These are phyloP conservation scores for Daedaleopsis sinensis DNA, from an alignment of 768 basidiomycete genomes.

Conservation along the genomic window DNA sequence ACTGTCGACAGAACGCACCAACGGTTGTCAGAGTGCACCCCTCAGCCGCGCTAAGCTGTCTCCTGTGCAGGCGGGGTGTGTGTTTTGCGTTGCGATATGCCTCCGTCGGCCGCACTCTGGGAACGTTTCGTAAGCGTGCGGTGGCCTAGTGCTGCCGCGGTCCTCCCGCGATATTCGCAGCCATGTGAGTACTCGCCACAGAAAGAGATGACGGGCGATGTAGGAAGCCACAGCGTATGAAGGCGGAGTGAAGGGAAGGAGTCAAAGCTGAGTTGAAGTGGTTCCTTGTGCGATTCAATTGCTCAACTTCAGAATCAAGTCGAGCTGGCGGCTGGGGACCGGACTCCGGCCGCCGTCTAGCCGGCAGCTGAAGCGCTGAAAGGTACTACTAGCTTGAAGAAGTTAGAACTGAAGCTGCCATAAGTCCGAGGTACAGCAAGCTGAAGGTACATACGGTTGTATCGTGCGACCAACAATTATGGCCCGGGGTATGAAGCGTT, in stretches of 20 bases:
- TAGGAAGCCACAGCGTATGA: background rate
- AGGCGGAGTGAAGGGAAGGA: background rate
- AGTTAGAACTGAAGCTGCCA: too few species aligned
- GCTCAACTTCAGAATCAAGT: too few species aligned
- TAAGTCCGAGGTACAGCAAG: too few species aligned
- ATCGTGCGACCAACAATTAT: too few species aligned
- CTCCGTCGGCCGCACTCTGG: slow-evolving; percentile 14
- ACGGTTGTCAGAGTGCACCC: background rate
- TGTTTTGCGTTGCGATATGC: background rate
- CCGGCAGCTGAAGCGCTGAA: too few species aligned
- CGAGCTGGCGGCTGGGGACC: too few species aligned
- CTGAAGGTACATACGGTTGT: too few species aligned
- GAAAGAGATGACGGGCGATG: background rate
- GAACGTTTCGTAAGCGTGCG: slow-evolving; percentile 7
- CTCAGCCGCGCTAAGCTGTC: background rate
- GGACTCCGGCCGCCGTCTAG: too few species aligned
- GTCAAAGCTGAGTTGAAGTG: background rate
- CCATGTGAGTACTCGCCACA: background rate
- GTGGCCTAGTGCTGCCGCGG: background rate
- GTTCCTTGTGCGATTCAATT: too few species aligned
- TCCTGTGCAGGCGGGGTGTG: background rate
- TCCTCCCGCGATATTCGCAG: background rate
- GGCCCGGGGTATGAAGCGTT: too few species aligned
- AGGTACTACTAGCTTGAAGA: too few species aligned
- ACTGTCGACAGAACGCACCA: too few species aligned